Base-by-base conservation (phyloP, 2,329 filamentous ascomycete genomes). In the Hawksworthiomyces lignivorus region DNA sequence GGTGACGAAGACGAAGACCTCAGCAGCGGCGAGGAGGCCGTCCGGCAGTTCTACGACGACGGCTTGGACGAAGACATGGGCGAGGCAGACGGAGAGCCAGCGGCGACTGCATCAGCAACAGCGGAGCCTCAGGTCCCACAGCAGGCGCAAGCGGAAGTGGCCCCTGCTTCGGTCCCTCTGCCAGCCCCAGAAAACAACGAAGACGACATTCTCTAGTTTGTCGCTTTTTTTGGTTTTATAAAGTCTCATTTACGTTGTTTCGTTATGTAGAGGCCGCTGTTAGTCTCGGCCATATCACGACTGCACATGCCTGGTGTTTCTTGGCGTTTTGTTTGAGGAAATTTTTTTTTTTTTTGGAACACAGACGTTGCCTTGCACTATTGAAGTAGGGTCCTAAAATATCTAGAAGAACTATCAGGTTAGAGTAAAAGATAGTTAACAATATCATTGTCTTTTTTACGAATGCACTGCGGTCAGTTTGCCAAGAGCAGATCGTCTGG, bases 121-220 rank as follows among this genome's bases (percentile, higher is more conserved):
- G 3, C 24, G 12, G 24, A 26, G 24, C 24, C 24, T 8, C n/a
- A n/a, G n/a, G n/a, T n/a, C n/a, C n/a, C n/a, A n/a, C n/a, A n/a
- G n/a, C n/a, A n/a, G n/a, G n/a, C n/a, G n/a, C n/a, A n/a, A n/a
- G 2, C 24, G 12, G 24, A 8, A 12, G 24, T 26, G 24, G 8
- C 43, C 7, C 21, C 39, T 15, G 35, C 41, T 1, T 18, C 43
- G 11, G 30, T 46, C 4, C 34, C 47, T 15, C 39, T 43, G 21
- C 32, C 43, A 2, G 31, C 34, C 10, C 17, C 40, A 10, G 40
- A 32, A 17, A 41, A 37, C n/a, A 43, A 43, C 31, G 50, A 40
- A 6, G 46, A 50, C 19, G 50, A 51, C 9, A 57, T 56, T 37
- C 32, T 48, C 26, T 49, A 37, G 46, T 44, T 29, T 33, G 14